A percentile compares a stretch with the other conserved stretches of the same genome.
These are phyloP conservation scores for Herpetomonas tarakana DNA, from an alignment of 208 protist species.

Conservation along the genomic window DNA sequence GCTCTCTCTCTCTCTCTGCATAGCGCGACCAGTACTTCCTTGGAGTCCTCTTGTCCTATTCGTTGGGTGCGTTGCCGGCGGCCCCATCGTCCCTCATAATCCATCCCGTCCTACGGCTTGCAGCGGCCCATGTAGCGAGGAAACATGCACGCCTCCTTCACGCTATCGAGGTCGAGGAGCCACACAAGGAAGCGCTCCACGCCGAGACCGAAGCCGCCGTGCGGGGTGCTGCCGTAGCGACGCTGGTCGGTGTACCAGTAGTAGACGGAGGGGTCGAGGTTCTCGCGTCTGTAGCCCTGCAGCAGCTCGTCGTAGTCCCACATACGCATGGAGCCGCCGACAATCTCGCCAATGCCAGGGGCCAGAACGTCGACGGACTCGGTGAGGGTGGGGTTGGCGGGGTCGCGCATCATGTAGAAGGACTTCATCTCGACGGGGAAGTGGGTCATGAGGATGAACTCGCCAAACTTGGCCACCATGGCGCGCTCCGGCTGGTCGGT, in stretches of 20 bases:
- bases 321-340: conserved; percentile 98
- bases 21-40: no score
- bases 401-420: conserved; percentile 98
- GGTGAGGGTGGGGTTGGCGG: conserved; percentile 80
- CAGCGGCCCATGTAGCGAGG: conserved; percentile 95
- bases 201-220: conserved; percentile 98
- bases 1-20: no score
- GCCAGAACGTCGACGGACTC: conserved; percentile 96
- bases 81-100: no score
- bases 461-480: conserved; percentile 97
- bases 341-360: conserved; percentile 98
- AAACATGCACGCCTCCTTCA: conserved; percentile 97
- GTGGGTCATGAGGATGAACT: conserved; percentile 96
- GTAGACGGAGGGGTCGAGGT: conserved; percentile 94
- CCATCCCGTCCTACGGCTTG: conserved; percentile 95
- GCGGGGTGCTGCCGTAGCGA: conserved; percentile 95
- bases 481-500: conserved; percentile 96
- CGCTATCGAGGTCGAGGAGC: conserved; percentile 94
- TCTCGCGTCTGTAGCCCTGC: conserved; percentile 90
- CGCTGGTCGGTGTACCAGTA: conserved; percentile 99
- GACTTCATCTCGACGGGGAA: conserved; percentile 98
- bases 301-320: conserved; percentile 93
- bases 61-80: no score
- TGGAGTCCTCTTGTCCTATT: no score
- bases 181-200: conserved; percentile 97